phyloP scores from a whole-genome alignment of 495 filamentous ascomycete genomes.

The Thermothielavioides terrestris region DNA sequence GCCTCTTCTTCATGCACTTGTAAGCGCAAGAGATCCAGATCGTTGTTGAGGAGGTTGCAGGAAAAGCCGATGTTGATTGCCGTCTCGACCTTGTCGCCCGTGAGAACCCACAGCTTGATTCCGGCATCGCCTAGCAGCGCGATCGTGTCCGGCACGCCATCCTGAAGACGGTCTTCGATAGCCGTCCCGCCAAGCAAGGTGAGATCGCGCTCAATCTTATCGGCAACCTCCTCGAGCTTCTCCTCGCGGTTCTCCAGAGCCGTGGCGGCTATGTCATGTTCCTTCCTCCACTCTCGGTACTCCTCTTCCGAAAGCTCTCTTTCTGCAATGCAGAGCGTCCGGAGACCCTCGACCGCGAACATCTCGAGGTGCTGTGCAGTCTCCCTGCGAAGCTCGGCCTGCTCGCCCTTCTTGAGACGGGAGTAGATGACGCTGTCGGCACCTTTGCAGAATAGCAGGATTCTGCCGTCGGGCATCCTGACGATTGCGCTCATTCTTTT shows the following conservation, averaged over 20 bases:
- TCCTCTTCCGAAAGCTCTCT: constrained; percentile 74
- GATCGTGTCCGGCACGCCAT: constrained; percentile 96
- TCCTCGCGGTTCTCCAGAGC: constrained; percentile 85
- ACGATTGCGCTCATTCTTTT: constrained; percentile 99
- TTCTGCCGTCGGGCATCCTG: constrained; percentile 87
- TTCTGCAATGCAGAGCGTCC: constrained; percentile 93
- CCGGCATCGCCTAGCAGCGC: constrained; percentile 85
- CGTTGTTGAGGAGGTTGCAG: constrained; percentile 93
- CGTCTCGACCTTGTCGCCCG: constrained; percentile 97
- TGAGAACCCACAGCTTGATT: constrained; percentile 99
- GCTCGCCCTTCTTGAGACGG: constrained; percentile 74
- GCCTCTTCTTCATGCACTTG: constrained; percentile 68
- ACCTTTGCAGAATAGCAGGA: constrained; percentile 93
- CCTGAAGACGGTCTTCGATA: constrained; percentile 95
- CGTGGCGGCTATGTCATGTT: constrained; percentile 80
- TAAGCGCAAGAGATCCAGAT: constrained; percentile 93
- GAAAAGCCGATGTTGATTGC: constrained; percentile 99
- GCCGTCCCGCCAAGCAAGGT: constrained; percentile 90
- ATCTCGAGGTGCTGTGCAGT: constrained; percentile 94
- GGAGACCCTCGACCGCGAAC: constrained; percentile 90
- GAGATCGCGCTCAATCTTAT: constrained; percentile 82
- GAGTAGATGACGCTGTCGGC: constrained; percentile 98
- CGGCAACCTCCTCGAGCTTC: constrained; percentile 83
- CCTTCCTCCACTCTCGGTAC: constrained; percentile 74
- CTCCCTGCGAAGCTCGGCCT: constrained; percentile 67